Conservation (phyloP, 1,284 basidiomycete species). For the Termitomyces sp. region DNA sequence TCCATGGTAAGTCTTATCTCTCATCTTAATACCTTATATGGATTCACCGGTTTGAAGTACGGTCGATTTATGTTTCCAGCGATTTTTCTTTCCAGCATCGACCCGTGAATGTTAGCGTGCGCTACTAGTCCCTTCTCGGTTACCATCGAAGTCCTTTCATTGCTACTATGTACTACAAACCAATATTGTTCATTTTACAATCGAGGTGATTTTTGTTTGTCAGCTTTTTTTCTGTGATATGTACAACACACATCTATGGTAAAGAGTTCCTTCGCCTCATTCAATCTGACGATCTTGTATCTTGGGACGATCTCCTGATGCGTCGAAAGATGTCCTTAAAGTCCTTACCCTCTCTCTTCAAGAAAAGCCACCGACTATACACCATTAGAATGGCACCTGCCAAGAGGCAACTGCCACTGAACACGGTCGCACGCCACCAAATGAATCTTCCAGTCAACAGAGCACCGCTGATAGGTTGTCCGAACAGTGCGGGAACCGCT, state of each 20-base stretch:
- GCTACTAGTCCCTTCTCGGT: background rate
- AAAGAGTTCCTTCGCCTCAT: background rate
- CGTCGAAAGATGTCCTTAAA: background rate
- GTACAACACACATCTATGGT: background rate
- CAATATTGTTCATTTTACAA: background rate
- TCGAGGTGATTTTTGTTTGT: background rate
- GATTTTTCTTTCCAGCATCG: background rate
- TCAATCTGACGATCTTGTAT: no score
- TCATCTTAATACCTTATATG: no score
- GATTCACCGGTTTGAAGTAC: background rate
- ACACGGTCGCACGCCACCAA: slow-evolving; percentile 15
- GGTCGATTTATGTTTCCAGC: no score
- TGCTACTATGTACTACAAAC: background rate
- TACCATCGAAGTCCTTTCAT: background rate
- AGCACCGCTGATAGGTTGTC: slow-evolving; percentile 17
- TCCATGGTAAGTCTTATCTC: background rate
- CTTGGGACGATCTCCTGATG: no score
- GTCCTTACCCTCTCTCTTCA: background rate
- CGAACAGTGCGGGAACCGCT: slow-evolving; percentile 14
- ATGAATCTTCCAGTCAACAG: slow-evolving; percentile 12
- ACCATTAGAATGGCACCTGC: slow-evolving; percentile 10
- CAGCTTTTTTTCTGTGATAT: background rate
- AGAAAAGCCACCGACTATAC: slow-evolving; percentile 12
- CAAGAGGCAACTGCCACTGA: slow-evolving; percentile 14
- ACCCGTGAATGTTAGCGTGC: background rate